Conservation (phyloP, 176 grass and related monocot species). For the Oryza meyeriana region DNA sequence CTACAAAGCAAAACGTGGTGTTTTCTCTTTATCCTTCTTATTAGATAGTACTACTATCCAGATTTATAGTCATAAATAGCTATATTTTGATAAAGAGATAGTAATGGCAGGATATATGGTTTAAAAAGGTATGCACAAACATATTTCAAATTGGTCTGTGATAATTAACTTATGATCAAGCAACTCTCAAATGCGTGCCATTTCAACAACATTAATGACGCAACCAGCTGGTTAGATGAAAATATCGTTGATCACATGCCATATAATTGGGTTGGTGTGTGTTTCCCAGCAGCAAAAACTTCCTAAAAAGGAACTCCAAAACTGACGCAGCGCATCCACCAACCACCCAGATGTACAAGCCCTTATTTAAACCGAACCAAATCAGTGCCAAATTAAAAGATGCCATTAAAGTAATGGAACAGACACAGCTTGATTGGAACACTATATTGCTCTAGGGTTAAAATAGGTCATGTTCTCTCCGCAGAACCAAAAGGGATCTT, state of each 20-base stretch:
- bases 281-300: constrained; percentile 25
- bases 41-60: too few species aligned
- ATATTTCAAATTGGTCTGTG: not conserved
- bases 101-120: not conserved
- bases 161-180: not conserved
- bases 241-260: constrained; percentile 48
- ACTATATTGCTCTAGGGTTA: constrained; percentile 6
- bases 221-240: not conserved
- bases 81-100: too few species aligned
- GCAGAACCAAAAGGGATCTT: constrained; percentile 20
- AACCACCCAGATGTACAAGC: constrained; percentile 23
- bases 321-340: constrained; percentile 29
- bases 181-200: not conserved
- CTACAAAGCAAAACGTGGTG: too few species aligned
- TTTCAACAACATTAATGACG: not conserved
- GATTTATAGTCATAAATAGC: too few species aligned
- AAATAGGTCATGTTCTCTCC: constrained; percentile 1
- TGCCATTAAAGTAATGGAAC: constrained; percentile 5
- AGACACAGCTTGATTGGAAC: constrained; percentile 14
- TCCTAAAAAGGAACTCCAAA: constrained; percentile 44
- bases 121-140: not conserved
- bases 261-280: constrained; percentile 29
- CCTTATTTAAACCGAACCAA: constrained; percentile 34
- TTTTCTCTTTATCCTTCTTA: too few species aligned
- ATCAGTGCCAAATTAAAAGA: constrained; percentile 27